Percentiles rank a stretch among this genome's conserved stretches.
Evolutionary conservation across 1,284 basidiomycete species (phyloP).

Genomic region (Cryptococcus jaspeensis): DNA sequence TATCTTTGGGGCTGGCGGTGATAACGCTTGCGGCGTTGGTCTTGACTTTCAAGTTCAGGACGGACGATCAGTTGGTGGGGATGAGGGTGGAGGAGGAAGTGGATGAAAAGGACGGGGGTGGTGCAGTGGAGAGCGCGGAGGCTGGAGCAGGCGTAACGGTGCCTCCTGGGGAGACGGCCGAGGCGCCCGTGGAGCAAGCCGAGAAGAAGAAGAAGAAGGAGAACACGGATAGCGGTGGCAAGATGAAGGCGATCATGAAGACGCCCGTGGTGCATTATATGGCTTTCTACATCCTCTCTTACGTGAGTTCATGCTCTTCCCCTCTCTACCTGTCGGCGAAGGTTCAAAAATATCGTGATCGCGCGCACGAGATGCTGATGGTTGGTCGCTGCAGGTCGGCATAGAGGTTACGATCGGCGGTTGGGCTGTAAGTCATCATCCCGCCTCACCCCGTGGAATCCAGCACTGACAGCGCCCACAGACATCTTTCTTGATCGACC

Average conservation of each 20-base stretch:
- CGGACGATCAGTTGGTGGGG: constrained; percentile 55
- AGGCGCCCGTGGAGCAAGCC: no score
- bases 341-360: no score
- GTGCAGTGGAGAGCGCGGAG: background rate
- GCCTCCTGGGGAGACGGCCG: background rate
- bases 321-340: background rate
- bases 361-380: background rate
- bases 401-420: constrained; percentile 45
- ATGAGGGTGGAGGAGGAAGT: constrained; percentile 8
- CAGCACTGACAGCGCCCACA: background rate
- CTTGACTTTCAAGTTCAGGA: constrained; percentile 59
- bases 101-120: background rate
- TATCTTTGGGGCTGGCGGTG: constrained; percentile 60
- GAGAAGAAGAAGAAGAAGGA: background rate
- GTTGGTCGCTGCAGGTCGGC: constrained; percentile 26
- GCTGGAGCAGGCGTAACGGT: background rate
- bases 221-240: constrained; percentile 22
- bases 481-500: constrained; percentile 42
- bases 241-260: constrained; percentile 41
- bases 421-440: constrained; percentile 32
- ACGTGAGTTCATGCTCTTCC: constrained; percentile 24
- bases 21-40: constrained; percentile 55
- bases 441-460: background rate
- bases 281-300: constrained; percentile 41
- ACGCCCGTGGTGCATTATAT: constrained; percentile 35